A percentile compares a stretch with the other conserved stretches of the same genome.
Conservation (phyloP, 768 basidiomycete genomes). For the Agaricus blazei region DNA sequence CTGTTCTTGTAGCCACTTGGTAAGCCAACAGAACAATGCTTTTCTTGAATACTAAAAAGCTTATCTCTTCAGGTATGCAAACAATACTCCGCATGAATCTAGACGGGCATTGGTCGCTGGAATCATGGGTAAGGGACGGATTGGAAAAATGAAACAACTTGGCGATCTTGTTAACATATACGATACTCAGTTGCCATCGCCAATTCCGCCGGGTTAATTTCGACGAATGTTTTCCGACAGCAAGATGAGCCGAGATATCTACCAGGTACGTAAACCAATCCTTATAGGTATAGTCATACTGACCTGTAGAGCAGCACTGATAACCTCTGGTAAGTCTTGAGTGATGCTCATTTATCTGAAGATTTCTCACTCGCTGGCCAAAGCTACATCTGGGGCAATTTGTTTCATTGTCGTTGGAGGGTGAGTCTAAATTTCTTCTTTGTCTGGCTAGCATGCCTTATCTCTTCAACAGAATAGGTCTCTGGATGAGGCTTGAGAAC, state of each 20-base stretch:
- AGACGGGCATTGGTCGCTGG: slow-evolving; percentile 45
- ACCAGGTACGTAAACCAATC: slow-evolving; percentile 25
- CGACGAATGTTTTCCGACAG: slow-evolving; percentile 47
- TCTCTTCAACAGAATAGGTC: slow-evolving; percentile 26
- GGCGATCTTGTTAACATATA: neutral
- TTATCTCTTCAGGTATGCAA: slow-evolving; percentile 28
- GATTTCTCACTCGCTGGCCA: neutral
- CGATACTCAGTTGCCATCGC: slow-evolving; percentile 35
- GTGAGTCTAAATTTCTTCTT: slow-evolving; percentile 17
- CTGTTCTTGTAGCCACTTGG: slow-evolving; percentile 35
- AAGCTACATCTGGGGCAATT: slow-evolving; percentile 42
- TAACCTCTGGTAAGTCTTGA: slow-evolving; percentile 32
- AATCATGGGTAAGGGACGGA: slow-evolving; percentile 35
- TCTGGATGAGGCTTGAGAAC: slow-evolving; percentile 48
- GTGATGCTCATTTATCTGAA: neutral
- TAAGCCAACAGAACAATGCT: neutral
- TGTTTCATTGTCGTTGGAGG: slow-evolving; percentile 37
- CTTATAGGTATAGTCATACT: neutral
- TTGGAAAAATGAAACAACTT: neutral
- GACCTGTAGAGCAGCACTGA: slow-evolving; percentile 26
- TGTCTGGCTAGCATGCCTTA: slow-evolving; percentile 3
- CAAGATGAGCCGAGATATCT: slow-evolving; percentile 47
- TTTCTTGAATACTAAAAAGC: neutral
- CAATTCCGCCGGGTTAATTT: slow-evolving; percentile 44
- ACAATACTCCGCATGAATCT: slow-evolving; percentile 46